These are phyloP conservation scores for Fusarium concolor DNA, from an alignment of 2,329 filamentous ascomycete genomes.

Conservation along the genomic window DNA sequence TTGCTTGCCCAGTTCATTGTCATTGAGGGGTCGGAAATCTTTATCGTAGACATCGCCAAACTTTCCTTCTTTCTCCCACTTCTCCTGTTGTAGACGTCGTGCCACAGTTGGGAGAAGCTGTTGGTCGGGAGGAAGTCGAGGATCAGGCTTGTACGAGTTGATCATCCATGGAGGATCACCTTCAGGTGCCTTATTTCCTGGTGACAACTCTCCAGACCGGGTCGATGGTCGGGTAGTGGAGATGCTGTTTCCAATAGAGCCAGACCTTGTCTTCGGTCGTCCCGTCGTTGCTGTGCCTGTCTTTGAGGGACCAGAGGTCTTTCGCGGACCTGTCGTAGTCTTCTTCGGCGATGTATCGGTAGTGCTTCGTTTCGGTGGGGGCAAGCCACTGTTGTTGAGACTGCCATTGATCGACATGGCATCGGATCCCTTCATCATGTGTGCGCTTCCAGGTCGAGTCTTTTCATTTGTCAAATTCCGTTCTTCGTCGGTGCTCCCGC, in stretches of 20 bases:
- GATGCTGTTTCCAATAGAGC: conserved; percentile 59
- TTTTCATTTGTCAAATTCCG: conserved; percentile 67
- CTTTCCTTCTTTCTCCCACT: conserved; percentile 93
- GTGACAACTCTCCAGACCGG: conserved; percentile 67
- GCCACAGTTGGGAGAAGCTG: conserved; percentile 96
- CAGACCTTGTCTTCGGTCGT: conserved; percentile 73
- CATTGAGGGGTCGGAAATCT: conserved; percentile 85
- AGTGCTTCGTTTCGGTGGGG: conserved; percentile 55
- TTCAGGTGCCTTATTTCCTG: conserved; percentile 76
- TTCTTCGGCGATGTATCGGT: conserved; percentile 69
- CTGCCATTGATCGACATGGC: conserved; percentile 33
- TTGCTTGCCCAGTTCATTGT: conserved; percentile 65
- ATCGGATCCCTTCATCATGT: conserved; percentile 59
- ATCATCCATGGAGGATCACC: conserved; percentile 97
- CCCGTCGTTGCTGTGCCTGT: conserved; percentile 54
- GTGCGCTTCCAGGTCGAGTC: conserved; percentile 77
- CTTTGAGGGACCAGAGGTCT: conserved; percentile 59
- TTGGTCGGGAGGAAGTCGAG: conserved; percentile 91
- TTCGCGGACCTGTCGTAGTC: conserved; percentile 53
- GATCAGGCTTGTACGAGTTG: conserved; percentile 95
- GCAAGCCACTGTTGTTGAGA: conserved; percentile 26
- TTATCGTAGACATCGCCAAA: conserved; percentile 88
- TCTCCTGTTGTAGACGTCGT: conserved; percentile 89
- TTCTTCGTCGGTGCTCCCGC: conserved; percentile 67
- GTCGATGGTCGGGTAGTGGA: conserved; percentile 70